Evolutionary conservation across 208 protist genomes (phyloP).

Genomic region (Acanthamoeba royreba): DNA sequence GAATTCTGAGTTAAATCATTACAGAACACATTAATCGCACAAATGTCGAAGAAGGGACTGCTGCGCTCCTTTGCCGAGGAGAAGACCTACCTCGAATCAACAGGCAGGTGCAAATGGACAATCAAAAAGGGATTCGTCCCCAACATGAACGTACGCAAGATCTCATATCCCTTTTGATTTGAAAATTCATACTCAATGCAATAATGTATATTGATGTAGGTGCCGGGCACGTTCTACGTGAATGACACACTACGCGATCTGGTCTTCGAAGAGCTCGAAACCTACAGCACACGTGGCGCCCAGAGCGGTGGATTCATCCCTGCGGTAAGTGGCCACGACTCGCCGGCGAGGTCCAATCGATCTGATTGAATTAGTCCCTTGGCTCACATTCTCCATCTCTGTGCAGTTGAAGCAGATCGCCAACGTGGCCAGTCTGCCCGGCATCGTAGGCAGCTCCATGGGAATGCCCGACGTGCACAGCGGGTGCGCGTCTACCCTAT

Average conservation of each 20-base stretch:
- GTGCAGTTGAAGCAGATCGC: constrained; percentile 76
- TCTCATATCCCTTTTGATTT: no score
- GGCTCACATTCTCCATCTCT: no score
- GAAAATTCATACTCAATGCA: no score
- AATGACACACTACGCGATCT: constrained; percentile 73
- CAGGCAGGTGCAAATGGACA: background rate
- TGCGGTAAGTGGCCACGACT: no score
- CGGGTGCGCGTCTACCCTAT: constrained; percentile 55
- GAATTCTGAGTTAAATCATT: no score
- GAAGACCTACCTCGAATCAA: background rate
- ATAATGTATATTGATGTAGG: no score
- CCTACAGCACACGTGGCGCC: background rate
- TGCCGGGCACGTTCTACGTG: constrained; percentile 77
- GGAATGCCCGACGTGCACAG: constrained; percentile 88
- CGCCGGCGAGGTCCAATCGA: no score
- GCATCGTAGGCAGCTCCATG: constrained; percentile 83
- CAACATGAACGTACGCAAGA: background rate
- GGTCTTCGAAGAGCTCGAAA: constrained; percentile 79
- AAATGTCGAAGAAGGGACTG: background rate
- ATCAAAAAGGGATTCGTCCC: constrained; percentile 2
- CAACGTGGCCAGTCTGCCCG: constrained; percentile 87
- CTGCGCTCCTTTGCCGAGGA: background rate
- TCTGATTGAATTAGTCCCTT: background rate
- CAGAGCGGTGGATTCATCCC: constrained; percentile 78
- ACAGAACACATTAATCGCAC: background rate